Conservation (phyloP, 345 rosid species). For the Citrus medica region DNA sequence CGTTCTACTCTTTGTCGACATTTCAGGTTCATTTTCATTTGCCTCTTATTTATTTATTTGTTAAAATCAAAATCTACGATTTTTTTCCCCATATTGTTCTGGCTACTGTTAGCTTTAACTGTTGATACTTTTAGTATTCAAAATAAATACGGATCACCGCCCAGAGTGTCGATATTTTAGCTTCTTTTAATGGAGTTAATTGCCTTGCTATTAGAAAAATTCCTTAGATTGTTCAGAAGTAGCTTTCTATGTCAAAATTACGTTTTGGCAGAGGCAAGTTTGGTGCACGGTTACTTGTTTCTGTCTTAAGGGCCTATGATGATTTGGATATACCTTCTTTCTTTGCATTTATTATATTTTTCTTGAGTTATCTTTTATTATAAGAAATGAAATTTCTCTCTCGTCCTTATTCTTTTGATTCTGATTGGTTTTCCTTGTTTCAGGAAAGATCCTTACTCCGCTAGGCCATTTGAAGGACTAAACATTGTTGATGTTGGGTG, state of each 20-base stretch:
- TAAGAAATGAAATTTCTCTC: neutral
- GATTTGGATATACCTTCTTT: neutral
- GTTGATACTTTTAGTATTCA: neutral
- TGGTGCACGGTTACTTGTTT: neutral
- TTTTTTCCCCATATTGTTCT: neutral
- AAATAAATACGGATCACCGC: neutral
- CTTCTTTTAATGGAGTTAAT: neutral
- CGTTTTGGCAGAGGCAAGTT: neutral
- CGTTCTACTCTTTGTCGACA: constrained; percentile 91
- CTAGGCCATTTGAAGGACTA: constrained; percentile 87
- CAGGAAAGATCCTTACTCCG: constrained; percentile 69
- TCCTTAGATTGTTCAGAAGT: no score
- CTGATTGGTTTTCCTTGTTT: constrained; percentile 17
- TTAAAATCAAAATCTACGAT: neutral
- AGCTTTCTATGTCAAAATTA: neutral
- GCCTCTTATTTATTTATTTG: neutral
- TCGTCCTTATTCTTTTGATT: neutral
- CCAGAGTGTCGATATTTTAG: neutral
- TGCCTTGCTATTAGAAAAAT: neutral
- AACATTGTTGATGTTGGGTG: constrained; percentile 80
- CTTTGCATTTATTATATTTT: neutral
- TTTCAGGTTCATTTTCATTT: constrained; percentile 44
- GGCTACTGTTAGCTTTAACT: neutral
- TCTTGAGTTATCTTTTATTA: neutral
- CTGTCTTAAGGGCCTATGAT: neutral